These are phyloP conservation scores for Paradendryphiella salina DNA, from an alignment of 2,329 filamentous ascomycete species.

Conservation along the genomic window DNA sequence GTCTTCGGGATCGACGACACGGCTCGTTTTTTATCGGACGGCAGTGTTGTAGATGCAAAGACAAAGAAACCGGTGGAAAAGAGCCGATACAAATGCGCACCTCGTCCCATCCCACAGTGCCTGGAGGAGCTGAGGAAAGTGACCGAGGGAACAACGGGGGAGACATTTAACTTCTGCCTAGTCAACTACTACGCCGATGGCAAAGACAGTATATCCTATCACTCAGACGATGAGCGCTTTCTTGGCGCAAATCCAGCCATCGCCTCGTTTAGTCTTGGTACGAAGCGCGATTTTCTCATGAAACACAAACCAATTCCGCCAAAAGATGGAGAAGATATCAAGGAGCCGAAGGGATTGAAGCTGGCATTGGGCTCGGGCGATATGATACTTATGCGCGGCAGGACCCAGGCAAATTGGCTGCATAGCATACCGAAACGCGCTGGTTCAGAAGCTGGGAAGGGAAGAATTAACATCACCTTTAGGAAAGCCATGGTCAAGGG, in stretches of 20 bases:
- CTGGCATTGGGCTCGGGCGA: slow-evolving; percentile 67
- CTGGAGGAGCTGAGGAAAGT: slow-evolving; percentile 65
- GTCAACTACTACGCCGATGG: slow-evolving; percentile 84
- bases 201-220: slow-evolving; percentile 75
- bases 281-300: slow-evolving; percentile 73
- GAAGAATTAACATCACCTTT: slow-evolving; percentile 76
- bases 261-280: slow-evolving; percentile 74
- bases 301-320: slow-evolving; percentile 69
- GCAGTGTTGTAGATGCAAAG: slow-evolving; percentile 49
- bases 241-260: slow-evolving; percentile 71
- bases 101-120: slow-evolving; percentile 71
- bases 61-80: slow-evolving; percentile 47
- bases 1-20: slow-evolving; percentile 68
- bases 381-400: slow-evolving; percentile 77
- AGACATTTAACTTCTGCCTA: slow-evolving; percentile 74
- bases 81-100: slow-evolving; percentile 62
- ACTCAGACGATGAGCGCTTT: slow-evolving; percentile 80
- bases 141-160: slow-evolving; percentile 68
- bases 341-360: slow-evolving; percentile 53
- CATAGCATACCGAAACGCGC: slow-evolving; percentile 77
- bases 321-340: slow-evolving; percentile 31
- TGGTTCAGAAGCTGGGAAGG: slow-evolving; percentile 62
- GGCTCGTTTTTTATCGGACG: slow-evolving; percentile 56
- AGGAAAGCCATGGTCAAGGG: slow-evolving; percentile 69
- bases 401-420: slow-evolving; percentile 72